These are phyloP conservation scores for Phytophthora megakarya DNA, from an alignment of 352 stramenopile species.

Conservation along the genomic window DNA sequence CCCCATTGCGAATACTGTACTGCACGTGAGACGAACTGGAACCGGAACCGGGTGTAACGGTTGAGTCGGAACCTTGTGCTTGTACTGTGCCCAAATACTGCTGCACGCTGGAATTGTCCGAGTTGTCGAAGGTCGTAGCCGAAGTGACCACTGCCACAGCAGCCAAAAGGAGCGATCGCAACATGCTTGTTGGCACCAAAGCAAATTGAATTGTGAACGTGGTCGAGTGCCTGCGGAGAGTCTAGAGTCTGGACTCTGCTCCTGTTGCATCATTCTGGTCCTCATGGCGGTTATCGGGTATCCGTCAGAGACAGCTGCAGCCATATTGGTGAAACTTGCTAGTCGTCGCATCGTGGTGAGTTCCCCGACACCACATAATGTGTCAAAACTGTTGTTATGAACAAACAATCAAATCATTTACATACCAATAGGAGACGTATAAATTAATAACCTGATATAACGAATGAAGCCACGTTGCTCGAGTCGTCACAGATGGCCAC, in stretches of 20 bases:
- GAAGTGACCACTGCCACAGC: background rate
- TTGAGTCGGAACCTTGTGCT: slow-evolving; percentile 5
- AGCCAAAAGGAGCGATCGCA: slow-evolving; percentile 21
- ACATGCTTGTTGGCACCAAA: slow-evolving; percentile 12
- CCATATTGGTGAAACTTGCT: slow-evolving; percentile 21
- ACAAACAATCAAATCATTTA: no score
- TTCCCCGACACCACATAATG: no score
- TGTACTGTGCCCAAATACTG: slow-evolving; percentile 21
- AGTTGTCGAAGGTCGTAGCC: slow-evolving; percentile 26
- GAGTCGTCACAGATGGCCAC: background rate
- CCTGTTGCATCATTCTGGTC: slow-evolving; percentile 26
- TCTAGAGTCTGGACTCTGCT: no score
- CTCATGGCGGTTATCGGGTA: background rate
- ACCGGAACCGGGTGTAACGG: slow-evolving; percentile 1
- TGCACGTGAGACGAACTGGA: slow-evolving; percentile 49
- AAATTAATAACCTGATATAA: background rate
- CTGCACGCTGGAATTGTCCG: slow-evolving; percentile 11
- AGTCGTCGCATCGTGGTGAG: slow-evolving; percentile 16
- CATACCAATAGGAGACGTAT: background rate
- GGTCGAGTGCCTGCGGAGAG: no score
- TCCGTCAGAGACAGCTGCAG: slow-evolving; percentile 11
- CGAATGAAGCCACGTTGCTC: background rate
- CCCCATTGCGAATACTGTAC: slow-evolving; percentile 58
- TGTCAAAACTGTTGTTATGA: no score
- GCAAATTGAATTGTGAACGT: slow-evolving; percentile 25